phyloP scores from a whole-genome alignment of 176 grass and related monocot species.

The Themeda triandra region DNA sequence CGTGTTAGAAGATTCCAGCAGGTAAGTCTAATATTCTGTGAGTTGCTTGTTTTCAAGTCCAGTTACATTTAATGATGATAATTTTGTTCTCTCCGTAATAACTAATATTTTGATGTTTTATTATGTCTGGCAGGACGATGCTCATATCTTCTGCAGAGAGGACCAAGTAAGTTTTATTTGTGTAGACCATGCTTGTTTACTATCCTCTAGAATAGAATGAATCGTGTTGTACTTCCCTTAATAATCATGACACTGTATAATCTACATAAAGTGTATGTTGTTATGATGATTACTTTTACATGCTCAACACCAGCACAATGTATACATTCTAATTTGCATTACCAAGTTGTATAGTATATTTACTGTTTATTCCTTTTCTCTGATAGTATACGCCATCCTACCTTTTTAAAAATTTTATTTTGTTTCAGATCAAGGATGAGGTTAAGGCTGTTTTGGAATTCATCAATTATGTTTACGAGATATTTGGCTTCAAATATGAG shows the following conservation, averaged over 20 bases:
- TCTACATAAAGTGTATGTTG: not conserved
- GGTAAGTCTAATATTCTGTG: conserved; percentile 46
- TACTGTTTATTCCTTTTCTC: not conserved
- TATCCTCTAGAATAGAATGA: not conserved
- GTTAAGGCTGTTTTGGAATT: conserved; percentile 82
- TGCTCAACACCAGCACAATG: not conserved
- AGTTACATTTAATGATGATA: not conserved
- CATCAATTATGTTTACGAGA: conserved; percentile 76
- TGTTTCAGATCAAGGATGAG: conserved; percentile 84
- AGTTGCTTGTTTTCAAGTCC: not conserved
- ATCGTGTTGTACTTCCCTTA: not conserved
- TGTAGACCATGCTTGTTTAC: not conserved
- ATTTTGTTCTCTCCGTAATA: not conserved
- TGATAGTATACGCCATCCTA: not conserved
- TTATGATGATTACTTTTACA: not conserved
- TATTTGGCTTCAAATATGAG: conserved; percentile 94
- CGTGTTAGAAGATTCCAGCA: conserved; percentile 99
- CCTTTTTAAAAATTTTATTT: conserved; percentile 15
- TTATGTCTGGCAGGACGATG: conserved; percentile 71
- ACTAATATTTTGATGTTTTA: not conserved
- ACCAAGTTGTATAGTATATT: not conserved
- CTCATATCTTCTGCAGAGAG: conserved; percentile 97
- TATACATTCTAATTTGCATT: not conserved
- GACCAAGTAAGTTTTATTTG: conserved; percentile 66
- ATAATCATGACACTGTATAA: not conserved